These are phyloP conservation scores for Macadamia integrifolia DNA, from an alignment of 164 flowering plant species.

Conservation along the genomic window DNA sequence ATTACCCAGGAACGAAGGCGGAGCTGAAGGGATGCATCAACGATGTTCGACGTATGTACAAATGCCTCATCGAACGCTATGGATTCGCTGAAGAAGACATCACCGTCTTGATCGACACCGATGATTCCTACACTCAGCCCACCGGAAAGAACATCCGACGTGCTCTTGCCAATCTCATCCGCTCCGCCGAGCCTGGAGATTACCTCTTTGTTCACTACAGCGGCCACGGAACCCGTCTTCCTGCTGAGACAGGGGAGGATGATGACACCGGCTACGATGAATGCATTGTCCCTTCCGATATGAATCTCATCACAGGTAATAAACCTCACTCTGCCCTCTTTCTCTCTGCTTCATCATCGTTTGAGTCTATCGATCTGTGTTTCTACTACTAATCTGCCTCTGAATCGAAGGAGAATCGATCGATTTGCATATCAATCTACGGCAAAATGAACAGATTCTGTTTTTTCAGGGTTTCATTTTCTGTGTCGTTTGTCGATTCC, in stretches of 20 bases:
- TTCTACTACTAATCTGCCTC: no score
- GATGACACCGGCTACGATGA: slow-evolving; percentile 95
- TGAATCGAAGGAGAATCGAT: no score
- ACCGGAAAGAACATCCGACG: slow-evolving; percentile 80
- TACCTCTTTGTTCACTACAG: slow-evolving; percentile 83
- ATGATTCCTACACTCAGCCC: slow-evolving; percentile 64
- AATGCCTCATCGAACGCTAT: slow-evolving; percentile 53
- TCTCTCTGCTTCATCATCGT: no score
- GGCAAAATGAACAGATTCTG: no score
- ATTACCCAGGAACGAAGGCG: slow-evolving; percentile 85
- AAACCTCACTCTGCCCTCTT: no score
- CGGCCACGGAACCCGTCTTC: slow-evolving; percentile 95
- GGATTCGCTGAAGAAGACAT: slow-evolving; percentile 70
- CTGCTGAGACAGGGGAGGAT: slow-evolving; percentile 93
- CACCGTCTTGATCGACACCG: slow-evolving; percentile 76
- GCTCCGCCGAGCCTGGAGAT: slow-evolving; percentile 62
- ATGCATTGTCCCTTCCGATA: slow-evolving; percentile 91
- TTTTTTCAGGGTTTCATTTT: no score
- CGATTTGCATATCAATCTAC: no score
- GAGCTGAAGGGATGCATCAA: slow-evolving; percentile 91
- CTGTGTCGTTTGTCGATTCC: no score
- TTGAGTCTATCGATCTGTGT: no score
- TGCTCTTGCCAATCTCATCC: slow-evolving; percentile 42
- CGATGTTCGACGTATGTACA: slow-evolving; percentile 66
- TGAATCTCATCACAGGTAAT: slow-evolving; percentile 96